phyloP scores from a whole-genome alignment of 2,329 filamentous ascomycete species.

The Tolypocladium tropicale region DNA sequence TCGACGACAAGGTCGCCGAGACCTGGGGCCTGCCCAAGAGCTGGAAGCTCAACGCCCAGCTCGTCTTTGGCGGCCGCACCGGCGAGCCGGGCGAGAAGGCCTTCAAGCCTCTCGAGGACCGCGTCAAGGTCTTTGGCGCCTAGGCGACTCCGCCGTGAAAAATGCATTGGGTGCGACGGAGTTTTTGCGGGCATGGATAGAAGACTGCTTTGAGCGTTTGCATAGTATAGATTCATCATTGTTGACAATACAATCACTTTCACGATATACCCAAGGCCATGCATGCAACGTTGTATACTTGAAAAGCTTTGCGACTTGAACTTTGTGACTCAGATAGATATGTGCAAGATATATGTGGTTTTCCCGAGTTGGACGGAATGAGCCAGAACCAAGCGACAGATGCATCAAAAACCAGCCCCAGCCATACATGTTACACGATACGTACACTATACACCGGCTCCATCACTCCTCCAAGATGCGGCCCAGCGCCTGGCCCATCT shows the following conservation, averaged over 20 bases:
- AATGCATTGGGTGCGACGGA: not conserved
- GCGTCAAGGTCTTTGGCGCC: constrained; percentile 54
- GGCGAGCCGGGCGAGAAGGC: constrained; percentile 51
- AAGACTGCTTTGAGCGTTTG: constrained; percentile 4
- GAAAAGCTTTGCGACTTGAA: no score
- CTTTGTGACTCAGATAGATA: no score
- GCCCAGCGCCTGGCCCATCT: constrained; percentile 80
- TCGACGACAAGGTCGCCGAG: constrained; percentile 59
- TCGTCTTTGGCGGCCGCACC: constrained; percentile 67
- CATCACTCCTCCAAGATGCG: constrained; percentile 48
- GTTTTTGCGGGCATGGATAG: not conserved
- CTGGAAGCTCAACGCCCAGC: constrained; percentile 73
- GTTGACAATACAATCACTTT: no score
- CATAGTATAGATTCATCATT: constrained; percentile 5
- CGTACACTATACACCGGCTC: not conserved
- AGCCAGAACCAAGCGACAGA: not conserved
- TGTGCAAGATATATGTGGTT: no score
- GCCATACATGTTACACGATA: not conserved
- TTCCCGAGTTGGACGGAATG: no score
- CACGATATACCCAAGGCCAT: not conserved
- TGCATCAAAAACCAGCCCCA: not conserved
- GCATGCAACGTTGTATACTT: not conserved
- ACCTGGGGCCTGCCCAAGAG: constrained; percentile 60
- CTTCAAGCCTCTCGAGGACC: constrained; percentile 53
- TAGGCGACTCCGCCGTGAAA: constrained; percentile 6